Evolutionary conservation across 305 asterid species (phyloP), one percentile per base, ranked within the genome.

Genomic region (Andrographis paniculata): DNA sequence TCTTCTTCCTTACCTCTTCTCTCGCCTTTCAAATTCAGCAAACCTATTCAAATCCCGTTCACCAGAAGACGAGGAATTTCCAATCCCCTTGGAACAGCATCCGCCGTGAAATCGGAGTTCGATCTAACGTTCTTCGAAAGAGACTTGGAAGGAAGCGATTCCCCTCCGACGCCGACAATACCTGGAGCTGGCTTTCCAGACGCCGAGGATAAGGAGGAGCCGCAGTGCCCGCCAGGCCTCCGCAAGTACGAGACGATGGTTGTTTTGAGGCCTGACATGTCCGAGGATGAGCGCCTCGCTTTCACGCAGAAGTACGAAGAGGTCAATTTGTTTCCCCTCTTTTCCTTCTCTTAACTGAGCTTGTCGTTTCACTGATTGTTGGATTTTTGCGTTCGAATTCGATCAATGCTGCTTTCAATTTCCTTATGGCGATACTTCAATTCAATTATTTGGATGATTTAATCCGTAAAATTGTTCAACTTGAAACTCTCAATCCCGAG

Each of bases 301-400:
- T 79, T 82, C 52, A 85, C 94, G 23, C 95, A 85, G 71, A 80
- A 76, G 61, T 89, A 89, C 28, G 98, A 89, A 66, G 98, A 89
- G 97, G 97, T 84, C 49, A 17, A 14, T 1, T 1, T 9, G 0
- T 3, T 9, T 6, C 2, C 11, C 4, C 10, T 37, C 19, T 8
- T 27, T 21, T 1, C 12, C 3, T 4, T 13, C 20, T 16, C 42
- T 27, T 49, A 17, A 4, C n/a, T n/a, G n/a, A n/a, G n/a, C n/a
- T n/a, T n/a, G n/a, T n/a, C n/a, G n/a, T 21, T 24, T 45, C 12
- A 6, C 20, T 45, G 17, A 19, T 9, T 39, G 52, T 42, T 20
- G 33, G 20, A 5, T 30, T 45, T 57, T n/a, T 37, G 20, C 18
- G 48, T 43, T 4, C 11, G 14, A 45, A 21, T 19, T 11, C 12